phyloP scores from a whole-genome alignment of 2,329 filamentous ascomycete genomes.

The Cladosporium sp. region DNA sequence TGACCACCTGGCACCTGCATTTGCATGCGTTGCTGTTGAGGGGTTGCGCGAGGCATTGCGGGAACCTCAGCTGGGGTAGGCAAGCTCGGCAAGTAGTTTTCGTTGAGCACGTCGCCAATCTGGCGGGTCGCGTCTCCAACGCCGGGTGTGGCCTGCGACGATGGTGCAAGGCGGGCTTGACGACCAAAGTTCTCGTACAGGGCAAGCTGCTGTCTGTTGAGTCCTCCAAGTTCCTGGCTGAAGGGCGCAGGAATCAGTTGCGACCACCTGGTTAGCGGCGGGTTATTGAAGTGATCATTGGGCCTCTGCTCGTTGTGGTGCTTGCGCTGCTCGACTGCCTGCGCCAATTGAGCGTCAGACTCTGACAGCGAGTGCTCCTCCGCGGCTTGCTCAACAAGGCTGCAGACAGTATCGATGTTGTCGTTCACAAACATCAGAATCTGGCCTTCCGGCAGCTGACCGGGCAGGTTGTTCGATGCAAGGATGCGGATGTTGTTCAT shows the following conservation, averaged over 20 bases:
- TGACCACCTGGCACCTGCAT: conserved; percentile 38
- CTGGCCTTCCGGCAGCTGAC: conserved; percentile 85
- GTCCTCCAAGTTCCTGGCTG: conserved; percentile 76
- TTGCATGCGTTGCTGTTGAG: conserved; percentile 51
- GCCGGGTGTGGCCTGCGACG: conserved; percentile 49
- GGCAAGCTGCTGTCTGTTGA: conserved; percentile 89
- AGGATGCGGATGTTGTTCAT: conserved; percentile 95
- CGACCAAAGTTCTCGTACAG: conserved; percentile 97
- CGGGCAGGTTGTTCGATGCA: conserved; percentile 59
- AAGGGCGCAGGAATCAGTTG: conserved; percentile 93
- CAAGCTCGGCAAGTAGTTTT: conserved; percentile 61
- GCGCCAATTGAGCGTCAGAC: conserved; percentile 89
- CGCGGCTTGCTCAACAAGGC: conserved; percentile 91
- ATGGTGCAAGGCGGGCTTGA: conserved; percentile 64
- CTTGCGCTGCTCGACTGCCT: conserved; percentile 74
- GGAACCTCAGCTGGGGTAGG: conserved; percentile 64
- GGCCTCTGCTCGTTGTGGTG: conserved; percentile 73
- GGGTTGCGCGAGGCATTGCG: conserved; percentile 58
- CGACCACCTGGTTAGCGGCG: conserved; percentile 81
- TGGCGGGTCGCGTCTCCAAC: conserved; percentile 56
- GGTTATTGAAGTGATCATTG: conserved; percentile 81
- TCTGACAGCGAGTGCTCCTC: conserved; percentile 91
- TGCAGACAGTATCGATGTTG: conserved; percentile 90
- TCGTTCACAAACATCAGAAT: conserved; percentile 99
- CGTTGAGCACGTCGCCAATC: conserved; percentile 63